phyloP scores from a whole-genome alignment of 208 protist genomes.

The Trypanosoma cruzi region DNA sequence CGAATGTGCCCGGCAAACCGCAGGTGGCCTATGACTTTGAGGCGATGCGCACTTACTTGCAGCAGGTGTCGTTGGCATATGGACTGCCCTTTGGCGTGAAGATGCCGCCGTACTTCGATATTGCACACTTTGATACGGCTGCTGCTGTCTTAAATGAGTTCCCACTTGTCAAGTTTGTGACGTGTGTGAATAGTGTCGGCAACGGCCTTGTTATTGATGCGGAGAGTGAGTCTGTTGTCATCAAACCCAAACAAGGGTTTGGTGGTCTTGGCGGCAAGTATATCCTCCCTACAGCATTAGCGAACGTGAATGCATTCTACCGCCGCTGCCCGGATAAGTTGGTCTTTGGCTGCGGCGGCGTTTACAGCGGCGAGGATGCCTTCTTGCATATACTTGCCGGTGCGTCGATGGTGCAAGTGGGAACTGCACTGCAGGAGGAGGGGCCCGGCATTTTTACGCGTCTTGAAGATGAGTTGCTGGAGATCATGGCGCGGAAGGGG shows the following conservation, averaged over 20 bases:
- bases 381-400: slow-evolving; percentile 87
- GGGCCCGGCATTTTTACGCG: slow-evolving; percentile 75
- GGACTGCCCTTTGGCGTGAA: slow-evolving; percentile 86
- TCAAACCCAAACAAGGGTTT: slow-evolving; percentile 90
- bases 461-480: slow-evolving; percentile 59
- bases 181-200: slow-evolving; percentile 89
- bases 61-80: slow-evolving; percentile 61
- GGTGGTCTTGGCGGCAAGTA: slow-evolving; percentile 84
- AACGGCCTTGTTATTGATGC: slow-evolving; percentile 88
- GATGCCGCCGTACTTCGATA: slow-evolving; percentile 92
- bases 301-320: slow-evolving; percentile 90
- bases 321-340: slow-evolving; percentile 80
- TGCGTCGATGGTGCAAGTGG: slow-evolving; percentile 88
- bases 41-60: slow-evolving; percentile 65
- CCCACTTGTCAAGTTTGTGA: slow-evolving; percentile 80
- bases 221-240: slow-evolving; percentile 82
- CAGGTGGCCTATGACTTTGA: slow-evolving; percentile 91
- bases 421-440: slow-evolving; percentile 81
- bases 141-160: slow-evolving; percentile 84
- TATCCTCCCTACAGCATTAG: slow-evolving; percentile 85
- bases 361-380: slow-evolving; percentile 81
- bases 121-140: slow-evolving; percentile 87
- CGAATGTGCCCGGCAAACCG: slow-evolving; percentile 90
- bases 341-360: slow-evolving; percentile 86
- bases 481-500: slow-evolving; percentile 86